Percentiles rank a stretch among this genome's conserved stretches.
phyloP scores from a whole-genome alignment of 352 stramenopile species.

The Globisporangium cystogenes region DNA sequence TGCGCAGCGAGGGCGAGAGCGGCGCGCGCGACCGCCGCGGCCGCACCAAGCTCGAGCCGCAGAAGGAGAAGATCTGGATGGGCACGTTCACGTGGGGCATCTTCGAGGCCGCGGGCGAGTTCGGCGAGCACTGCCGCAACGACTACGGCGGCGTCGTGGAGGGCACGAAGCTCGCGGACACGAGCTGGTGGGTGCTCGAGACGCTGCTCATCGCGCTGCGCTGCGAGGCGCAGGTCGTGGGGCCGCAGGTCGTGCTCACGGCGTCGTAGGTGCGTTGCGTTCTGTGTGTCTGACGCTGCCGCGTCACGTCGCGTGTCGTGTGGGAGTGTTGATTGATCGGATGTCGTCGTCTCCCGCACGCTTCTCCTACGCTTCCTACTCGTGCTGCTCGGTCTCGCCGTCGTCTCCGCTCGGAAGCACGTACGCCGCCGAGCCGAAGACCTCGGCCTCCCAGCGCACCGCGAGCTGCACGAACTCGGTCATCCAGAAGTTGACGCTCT shows the following conservation, averaged over 20 bases:
- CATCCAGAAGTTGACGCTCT: constrained; percentile 8
- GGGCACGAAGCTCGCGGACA: constrained; percentile 44
- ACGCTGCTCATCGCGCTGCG: constrained; percentile 62
- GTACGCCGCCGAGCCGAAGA: constrained; percentile 3
- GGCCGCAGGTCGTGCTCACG: constrained; percentile 20
- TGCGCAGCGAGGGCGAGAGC: constrained; percentile 40
- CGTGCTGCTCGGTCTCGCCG: too few relatives aligned
- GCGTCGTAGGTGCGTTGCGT: constrained; percentile 4
- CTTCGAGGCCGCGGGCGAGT: constrained; percentile 37
- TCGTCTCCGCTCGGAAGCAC: not conserved
- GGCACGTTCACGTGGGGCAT: constrained; percentile 66
- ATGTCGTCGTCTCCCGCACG: too few relatives aligned
- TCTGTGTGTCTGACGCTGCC: too few relatives aligned
- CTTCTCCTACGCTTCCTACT: too few relatives aligned
- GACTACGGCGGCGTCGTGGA: constrained; percentile 61
- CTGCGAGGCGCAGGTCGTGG: constrained; percentile 44
- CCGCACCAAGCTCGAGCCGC: constrained; percentile 39
- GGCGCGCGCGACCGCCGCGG: constrained; percentile 46
- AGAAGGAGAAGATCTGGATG: constrained; percentile 58
- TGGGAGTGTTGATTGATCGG: too few relatives aligned
- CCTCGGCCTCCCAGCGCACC: constrained; percentile 6
- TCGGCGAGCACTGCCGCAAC: constrained; percentile 35
- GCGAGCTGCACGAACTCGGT: constrained; percentile 10
- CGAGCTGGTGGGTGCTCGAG: constrained; percentile 68
- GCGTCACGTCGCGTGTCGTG: too few relatives aligned